Evolutionary conservation across 768 basidiomycete genomes (phyloP).

Genomic region (Tulasnella sp.): DNA sequence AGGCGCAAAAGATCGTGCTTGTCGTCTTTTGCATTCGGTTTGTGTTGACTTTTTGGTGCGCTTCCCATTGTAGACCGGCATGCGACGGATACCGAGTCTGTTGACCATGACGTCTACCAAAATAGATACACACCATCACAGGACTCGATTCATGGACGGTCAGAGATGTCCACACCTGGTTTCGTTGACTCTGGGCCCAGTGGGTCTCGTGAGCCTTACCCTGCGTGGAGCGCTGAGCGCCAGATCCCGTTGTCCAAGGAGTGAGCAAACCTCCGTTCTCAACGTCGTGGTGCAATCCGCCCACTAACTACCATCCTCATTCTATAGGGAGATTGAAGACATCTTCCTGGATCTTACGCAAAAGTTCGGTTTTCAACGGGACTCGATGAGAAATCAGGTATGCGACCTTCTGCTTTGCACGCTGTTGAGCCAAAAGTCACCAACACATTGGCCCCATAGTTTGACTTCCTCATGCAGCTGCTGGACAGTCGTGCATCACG

Average conservation of each 20-base stretch:
- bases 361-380: constrained; percentile 97
- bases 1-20: not conserved
- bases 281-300: not conserved
- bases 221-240: constrained; percentile 86
- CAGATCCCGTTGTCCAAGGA: constrained; percentile 97
- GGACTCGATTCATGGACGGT: constrained; percentile 53
- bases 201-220: constrained; percentile 71
- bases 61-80: constrained; percentile 25
- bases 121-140: constrained; percentile 61
- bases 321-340: constrained; percentile 74
- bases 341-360: constrained; percentile 94
- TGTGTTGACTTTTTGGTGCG: not conserved
- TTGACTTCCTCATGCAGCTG: constrained; percentile 96
- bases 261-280: constrained; percentile 17
- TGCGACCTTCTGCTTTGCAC: not conserved
- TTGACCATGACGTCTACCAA: constrained; percentile 57
- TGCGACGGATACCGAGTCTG: constrained; percentile 59
- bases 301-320: not conserved
- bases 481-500: constrained; percentile 94
- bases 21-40: not conserved
- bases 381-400: constrained; percentile 94
- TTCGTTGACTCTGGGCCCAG: constrained; percentile 49
- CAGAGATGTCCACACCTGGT: constrained; percentile 63
- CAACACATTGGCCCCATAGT: constrained; percentile 35
- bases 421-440: not conserved